Evolutionary conservation across 106 monocot species (phyloP), one percentile per base, ranked within the genome.

Genomic region (Allium cepa): DNA sequence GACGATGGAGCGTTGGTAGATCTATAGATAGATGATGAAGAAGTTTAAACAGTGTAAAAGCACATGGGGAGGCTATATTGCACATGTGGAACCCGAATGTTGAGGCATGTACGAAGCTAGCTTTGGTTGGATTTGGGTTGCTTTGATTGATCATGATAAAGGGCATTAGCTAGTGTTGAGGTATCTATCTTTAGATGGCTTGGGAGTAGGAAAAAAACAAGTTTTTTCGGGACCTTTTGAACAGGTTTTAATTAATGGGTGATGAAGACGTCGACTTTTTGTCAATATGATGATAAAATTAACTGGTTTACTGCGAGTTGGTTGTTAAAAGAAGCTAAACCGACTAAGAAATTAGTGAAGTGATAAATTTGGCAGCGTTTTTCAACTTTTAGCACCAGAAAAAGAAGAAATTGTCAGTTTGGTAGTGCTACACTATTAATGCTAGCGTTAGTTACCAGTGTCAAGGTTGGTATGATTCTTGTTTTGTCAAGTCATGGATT

Each of bases 321-420:
- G 65, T 66, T 66, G 65, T 66, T 50, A 12, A 66, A 66, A 66
- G 49, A 66, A 66, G 65, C 49, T 66, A 50, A 66, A 48, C 65
- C 67, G 53, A 53, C 50, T 11, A 51, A 27, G 50, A 67, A 49
- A 67, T 67, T 67, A 27, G 53, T 52, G 26, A 36, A 2, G 16
- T 49, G 46, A 9, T 22, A 50, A 18, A 11, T n/a, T 7, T 7
- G 7, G 8, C 49, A 17, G n/a, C 49, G 22, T 17, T 64, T 49
- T 16, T 63, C 63, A 47, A 63, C 63, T 47, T 15, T 63, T 15
- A 3, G 46, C 60, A 61, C 45, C 60, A 9, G 15, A 17, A 61
- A 36, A 36, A 5, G 36, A 36, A 36, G 22, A 36, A 5, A 36
- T 36, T 36, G 36, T 36, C 36, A 36, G 1, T 36, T 36, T 36